Base-by-base conservation (phyloP, 306 rosid species). In the Trichosanthes cucumerina region DNA sequence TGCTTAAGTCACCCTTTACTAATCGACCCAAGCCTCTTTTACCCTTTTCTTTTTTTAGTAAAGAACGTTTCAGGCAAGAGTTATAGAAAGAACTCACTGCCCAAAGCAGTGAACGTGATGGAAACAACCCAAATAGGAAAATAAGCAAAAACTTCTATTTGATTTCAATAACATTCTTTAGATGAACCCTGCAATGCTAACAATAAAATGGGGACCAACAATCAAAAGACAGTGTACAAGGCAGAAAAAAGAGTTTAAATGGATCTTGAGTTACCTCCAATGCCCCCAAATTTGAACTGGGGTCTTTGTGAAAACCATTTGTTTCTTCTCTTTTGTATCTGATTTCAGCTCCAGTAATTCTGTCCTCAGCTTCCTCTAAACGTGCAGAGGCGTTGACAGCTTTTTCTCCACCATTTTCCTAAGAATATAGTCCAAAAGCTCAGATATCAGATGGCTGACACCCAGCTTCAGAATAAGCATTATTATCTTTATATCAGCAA, bases 181-280 rank as follows among this genome's bases (percentile, higher is more conserved):
- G 52, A 66, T 38, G 74, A 21, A 68, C 26, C 33, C 75, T 41
- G 18, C 75, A 68, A 5, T 4, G 8, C n/a, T n/a, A n/a, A 49
- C 41, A 15, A 47, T 28, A 26, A 72, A 16, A 47, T 72, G 59
- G 24, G 77, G 28, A 72, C 41, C 23, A 72, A 24, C n/a, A 44
- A 46, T 9, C 0, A 11, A 23, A 47, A 6, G 39, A 28, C 23
- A 72, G 34, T 14, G 59, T 47, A 39, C n/a, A 44, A 70, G n/a
- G 36, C 60, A 39, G 53, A n/a, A 39, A 76, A 57, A n/a, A 57
- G 4, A 19, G 68, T 39, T 54, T 18, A 41, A 78, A 63, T 0
- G 18, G 64, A 75, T 52, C 49, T 54, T 14, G 60, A 21, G 76
- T 66, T 60, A 81, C 84, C 84, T 81, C 50, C 38, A 70, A 8